Evolutionary conservation across 2,329 filamentous ascomycete genomes (phyloP).

Genomic region (Alternaria ventricosa): DNA sequence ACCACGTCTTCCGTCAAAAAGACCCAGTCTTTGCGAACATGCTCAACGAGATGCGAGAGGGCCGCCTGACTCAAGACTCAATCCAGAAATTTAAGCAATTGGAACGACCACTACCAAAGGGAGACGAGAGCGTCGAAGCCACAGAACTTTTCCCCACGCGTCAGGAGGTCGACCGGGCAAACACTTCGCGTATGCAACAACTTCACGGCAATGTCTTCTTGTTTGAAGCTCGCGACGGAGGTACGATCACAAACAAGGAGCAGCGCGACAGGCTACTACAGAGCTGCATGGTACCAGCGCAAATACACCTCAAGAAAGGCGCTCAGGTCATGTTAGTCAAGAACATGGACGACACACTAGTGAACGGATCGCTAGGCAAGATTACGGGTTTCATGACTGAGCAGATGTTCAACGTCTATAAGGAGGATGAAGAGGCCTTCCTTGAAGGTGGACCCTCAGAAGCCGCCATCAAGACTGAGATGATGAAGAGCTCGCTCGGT

Average conservation of each 20-base stretch:
- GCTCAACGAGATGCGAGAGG: slow-evolving; percentile 97
- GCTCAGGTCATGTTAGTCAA: slow-evolving; percentile 99
- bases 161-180: slow-evolving; percentile 86
- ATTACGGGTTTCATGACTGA: slow-evolving; percentile 82
- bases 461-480: slow-evolving; percentile 50
- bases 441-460: slow-evolving; percentile 56
- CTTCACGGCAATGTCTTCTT: slow-evolving; percentile 71
- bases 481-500: slow-evolving; percentile 56
- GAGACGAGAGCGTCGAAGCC: slow-evolving; percentile 77
- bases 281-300: slow-evolving; percentile 92
- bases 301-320: slow-evolving; percentile 82
- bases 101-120: slow-evolving; percentile 66
- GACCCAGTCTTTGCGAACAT: slow-evolving; percentile 89
- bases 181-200: slow-evolving; percentile 73
- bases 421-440: slow-evolving; percentile 64
- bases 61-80: slow-evolving; percentile 77
- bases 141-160: slow-evolving; percentile 95
- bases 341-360: slow-evolving; percentile 91
- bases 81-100: slow-evolving; percentile 78
- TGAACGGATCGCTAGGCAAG: slow-evolving; percentile 92
- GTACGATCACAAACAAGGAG: slow-evolving; percentile 68
- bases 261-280: slow-evolving; percentile 78
- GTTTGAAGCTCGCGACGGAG: slow-evolving; percentile 78
- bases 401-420: slow-evolving; percentile 64
- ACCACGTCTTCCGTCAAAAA: slow-evolving; percentile 94